These are phyloP conservation scores for Pythium sukuiense DNA, from an alignment of 352 stramenopile genomes.

Conservation along the genomic window DNA sequence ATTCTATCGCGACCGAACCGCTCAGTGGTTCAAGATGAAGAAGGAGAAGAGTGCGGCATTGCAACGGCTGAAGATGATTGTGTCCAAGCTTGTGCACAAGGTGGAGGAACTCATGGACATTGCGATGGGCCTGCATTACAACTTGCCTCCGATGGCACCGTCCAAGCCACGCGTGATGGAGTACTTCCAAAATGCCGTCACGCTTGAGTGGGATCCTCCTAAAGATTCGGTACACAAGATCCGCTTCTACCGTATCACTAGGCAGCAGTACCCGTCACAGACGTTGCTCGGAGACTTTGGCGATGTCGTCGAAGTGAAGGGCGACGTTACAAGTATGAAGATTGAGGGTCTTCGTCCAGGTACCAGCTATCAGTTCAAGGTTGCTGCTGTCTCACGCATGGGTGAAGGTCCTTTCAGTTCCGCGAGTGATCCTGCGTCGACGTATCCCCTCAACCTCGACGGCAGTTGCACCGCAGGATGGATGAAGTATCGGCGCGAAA, in stretches of 20 bases:
- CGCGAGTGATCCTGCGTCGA: constrained; percentile 68
- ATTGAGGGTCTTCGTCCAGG: constrained; percentile 80
- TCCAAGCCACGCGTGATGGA: constrained; percentile 54
- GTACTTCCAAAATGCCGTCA: constrained; percentile 72
- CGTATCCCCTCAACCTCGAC: constrained; percentile 72
- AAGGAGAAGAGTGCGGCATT: constrained; percentile 83
- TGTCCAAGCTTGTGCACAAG: constrained; percentile 87
- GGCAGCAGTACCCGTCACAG: constrained; percentile 78
- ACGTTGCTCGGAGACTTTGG: constrained; percentile 82
- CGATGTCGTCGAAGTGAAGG: constrained; percentile 77
- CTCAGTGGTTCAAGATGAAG: constrained; percentile 78
- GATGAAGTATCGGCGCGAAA: constrained; percentile 85
- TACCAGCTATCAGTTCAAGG: constrained; percentile 86
- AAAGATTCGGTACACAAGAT: constrained; percentile 73
- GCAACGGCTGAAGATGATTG: constrained; percentile 83
- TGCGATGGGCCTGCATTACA: constrained; percentile 80
- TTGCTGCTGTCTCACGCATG: constrained; percentile 83
- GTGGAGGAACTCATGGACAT: constrained; percentile 91
- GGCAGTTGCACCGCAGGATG: constrained; percentile 75
- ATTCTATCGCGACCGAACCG: constrained; percentile 67
- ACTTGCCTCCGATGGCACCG: constrained; percentile 78
- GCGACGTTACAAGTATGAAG: constrained; percentile 45
- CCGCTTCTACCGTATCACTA: constrained; percentile 77
- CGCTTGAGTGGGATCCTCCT: constrained; percentile 69
- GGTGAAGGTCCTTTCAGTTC: constrained; percentile 82